Conservation (phyloP, 1,284 basidiomycete species). For the Ceratobasidium sp. region DNA sequence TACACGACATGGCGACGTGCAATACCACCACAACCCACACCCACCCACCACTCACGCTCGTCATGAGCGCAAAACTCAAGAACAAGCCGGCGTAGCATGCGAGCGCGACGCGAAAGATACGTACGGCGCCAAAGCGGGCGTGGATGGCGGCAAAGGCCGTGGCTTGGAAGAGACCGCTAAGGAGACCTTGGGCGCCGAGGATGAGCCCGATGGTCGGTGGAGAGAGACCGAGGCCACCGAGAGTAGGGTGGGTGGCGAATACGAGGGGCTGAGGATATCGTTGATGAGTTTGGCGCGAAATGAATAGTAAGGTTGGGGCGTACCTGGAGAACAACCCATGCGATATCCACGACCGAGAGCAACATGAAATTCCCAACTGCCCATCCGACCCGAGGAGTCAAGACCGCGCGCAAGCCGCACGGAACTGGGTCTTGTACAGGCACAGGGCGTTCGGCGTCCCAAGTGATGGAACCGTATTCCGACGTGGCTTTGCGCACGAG, state of each 20-base stretch:
- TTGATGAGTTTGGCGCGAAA: background rate
- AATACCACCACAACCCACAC: conserved; percentile 30
- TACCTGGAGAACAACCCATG: conserved; percentile 42
- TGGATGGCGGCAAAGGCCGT: conserved; percentile 6
- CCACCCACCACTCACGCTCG: background rate
- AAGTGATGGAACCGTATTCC: conserved; percentile 27
- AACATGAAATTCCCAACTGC: conserved; percentile 45
- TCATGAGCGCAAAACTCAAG: conserved; percentile 16
- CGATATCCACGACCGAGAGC: conserved; percentile 46
- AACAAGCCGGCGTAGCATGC: conserved; percentile 26
- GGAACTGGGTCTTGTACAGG: background rate
- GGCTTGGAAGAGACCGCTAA: conserved; percentile 36
- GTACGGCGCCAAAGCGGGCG: conserved; percentile 37
- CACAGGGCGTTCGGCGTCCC: conserved; percentile 21
- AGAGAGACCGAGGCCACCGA: conserved; percentile 44
- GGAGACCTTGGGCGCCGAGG: conserved; percentile 35
- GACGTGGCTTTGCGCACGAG: conserved; percentile 36
- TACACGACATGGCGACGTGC: conserved; percentile 2
- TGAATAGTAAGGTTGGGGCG: background rate
- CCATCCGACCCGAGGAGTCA: conserved; percentile 39
- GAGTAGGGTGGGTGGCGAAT: conserved; percentile 27
- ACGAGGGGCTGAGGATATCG: conserved; percentile 38
- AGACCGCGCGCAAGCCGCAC: conserved; percentile 16
- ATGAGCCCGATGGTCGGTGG: conserved; percentile 44
- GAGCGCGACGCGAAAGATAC: conserved; percentile 10